Percentiles rank a stretch among this genome's conserved stretches.
Evolutionary conservation across 306 rosid species (phyloP).

Genomic region (Sicyos baderoa): DNA sequence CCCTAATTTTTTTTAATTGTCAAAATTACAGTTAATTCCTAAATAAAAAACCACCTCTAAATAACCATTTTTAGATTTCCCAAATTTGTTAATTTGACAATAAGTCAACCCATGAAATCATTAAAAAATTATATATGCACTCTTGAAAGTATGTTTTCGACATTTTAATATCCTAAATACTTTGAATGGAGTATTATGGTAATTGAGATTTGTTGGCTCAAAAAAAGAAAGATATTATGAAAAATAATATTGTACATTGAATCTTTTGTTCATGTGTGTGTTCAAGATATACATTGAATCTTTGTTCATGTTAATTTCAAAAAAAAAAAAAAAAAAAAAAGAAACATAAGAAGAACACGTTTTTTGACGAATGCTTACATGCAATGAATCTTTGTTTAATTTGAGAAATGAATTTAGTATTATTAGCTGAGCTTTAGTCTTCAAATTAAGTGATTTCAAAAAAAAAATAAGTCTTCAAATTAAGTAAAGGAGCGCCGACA

Average conservation of each 20-base stretch:
- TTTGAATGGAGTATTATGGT: not conserved
- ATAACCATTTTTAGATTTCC: too few species aligned
- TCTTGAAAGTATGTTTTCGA: not conserved
- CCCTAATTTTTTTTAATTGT: too few species aligned
- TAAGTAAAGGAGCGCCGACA: too few species aligned
- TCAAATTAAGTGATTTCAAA: too few species aligned
- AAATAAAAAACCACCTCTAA: too few species aligned
- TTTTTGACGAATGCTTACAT: not conserved
- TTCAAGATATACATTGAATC: not conserved
- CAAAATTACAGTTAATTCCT: too few species aligned
- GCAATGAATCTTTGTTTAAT: not conserved
- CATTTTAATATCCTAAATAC: not conserved
- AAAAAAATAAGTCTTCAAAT: not conserved
- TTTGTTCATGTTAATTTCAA: not conserved
- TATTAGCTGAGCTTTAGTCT: not conserved
- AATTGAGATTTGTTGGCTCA: not conserved
- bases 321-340: not conserved
- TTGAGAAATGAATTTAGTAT: not conserved
- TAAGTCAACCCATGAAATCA: too few species aligned
- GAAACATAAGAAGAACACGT: not conserved
- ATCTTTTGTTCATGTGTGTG: too few species aligned
- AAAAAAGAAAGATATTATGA: not conserved
- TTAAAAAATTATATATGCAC: too few species aligned
- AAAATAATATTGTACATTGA: not conserved
- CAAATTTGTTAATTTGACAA: too few species aligned